Conservation (phyloP, 257 asterid species). For the Solanum okadae region DNA sequence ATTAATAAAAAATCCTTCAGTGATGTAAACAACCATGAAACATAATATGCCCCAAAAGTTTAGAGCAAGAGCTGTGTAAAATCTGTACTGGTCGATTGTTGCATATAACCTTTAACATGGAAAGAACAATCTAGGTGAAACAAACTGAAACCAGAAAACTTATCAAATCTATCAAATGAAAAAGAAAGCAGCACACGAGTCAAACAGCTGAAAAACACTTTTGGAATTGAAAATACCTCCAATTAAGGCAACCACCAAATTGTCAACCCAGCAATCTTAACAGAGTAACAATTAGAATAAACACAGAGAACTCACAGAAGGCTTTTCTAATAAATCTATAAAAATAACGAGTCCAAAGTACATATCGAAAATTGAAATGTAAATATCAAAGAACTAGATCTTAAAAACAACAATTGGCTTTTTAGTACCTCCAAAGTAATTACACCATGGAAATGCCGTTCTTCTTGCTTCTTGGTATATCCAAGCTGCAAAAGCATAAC, state of each 20-base stretch:
- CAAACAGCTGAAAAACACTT: background rate
- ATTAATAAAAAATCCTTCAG: background rate
- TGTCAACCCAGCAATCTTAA: background rate
- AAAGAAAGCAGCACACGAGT: background rate
- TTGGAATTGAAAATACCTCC: background rate
- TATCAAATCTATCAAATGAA: background rate
- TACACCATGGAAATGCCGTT: slow-evolving; percentile 87
- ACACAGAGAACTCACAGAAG: background rate
- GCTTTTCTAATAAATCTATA: background rate
- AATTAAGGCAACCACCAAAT: background rate
- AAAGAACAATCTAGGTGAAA: background rate
- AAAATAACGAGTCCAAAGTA: background rate
- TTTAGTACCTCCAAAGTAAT: slow-evolving; percentile 76
- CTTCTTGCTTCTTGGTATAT: slow-evolving; percentile 95
- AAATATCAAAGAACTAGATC: background rate
- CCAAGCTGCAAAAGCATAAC: slow-evolving; percentile 62
- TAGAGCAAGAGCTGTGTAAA: background rate
- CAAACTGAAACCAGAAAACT: background rate
- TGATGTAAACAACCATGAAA: background rate
- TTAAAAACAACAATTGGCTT: background rate
- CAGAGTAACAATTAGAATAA: background rate
- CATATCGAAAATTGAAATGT: background rate
- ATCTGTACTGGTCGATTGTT: background rate
- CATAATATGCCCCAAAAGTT: background rate
- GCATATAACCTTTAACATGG: background rate